These are phyloP conservation scores for Bocquillonia castaneifolia DNA, from an alignment of 441 rosid genomes.

Conservation along the genomic window DNA sequence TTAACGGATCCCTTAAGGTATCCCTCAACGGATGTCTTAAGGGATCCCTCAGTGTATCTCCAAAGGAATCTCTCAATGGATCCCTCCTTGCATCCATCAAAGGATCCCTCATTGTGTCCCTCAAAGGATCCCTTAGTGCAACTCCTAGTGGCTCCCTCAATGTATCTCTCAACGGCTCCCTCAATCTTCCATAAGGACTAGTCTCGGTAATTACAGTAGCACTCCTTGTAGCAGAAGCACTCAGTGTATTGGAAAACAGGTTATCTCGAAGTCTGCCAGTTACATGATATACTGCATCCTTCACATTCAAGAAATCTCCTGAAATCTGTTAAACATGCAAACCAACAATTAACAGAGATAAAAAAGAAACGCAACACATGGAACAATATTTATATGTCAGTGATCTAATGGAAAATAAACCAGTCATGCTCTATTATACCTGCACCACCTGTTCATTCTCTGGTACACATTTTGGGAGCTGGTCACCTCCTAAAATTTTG, in stretches of 20 bases:
- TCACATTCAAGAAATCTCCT: conserved; percentile 66
- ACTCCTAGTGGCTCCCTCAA: conserved; percentile 13
- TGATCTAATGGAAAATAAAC: not conserved
- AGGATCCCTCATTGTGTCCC: not conserved
- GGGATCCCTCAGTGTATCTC: conserved; percentile 12
- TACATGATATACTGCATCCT: conserved; percentile 70
- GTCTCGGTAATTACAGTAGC: conserved; percentile 46
- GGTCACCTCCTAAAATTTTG: conserved; percentile 49
- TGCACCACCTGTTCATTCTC: conserved; percentile 80
- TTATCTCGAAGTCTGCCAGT: conserved; percentile 77
- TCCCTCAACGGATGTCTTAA: conserved; percentile 11
- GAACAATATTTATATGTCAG: not conserved
- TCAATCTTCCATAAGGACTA: conserved; percentile 45
- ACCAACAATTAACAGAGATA: not conserved
- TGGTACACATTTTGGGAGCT: conserved; percentile 60
- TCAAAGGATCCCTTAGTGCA: not conserved
- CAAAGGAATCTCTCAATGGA: conserved; percentile 8
- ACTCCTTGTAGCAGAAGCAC: conserved; percentile 36
- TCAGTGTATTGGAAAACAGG: conserved; percentile 40
- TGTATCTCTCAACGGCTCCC: conserved; percentile 27
- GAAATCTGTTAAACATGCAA: conserved; percentile 46
- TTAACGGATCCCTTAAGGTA: not conserved
- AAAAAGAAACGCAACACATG: not conserved
- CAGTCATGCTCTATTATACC: conserved; percentile 34
- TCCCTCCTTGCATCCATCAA: conserved; percentile 10